Percentiles rank a stretch among this genome's conserved stretches.
Conservation (phyloP, 805 yeast species). For the Saturnispora sanitii region DNA sequence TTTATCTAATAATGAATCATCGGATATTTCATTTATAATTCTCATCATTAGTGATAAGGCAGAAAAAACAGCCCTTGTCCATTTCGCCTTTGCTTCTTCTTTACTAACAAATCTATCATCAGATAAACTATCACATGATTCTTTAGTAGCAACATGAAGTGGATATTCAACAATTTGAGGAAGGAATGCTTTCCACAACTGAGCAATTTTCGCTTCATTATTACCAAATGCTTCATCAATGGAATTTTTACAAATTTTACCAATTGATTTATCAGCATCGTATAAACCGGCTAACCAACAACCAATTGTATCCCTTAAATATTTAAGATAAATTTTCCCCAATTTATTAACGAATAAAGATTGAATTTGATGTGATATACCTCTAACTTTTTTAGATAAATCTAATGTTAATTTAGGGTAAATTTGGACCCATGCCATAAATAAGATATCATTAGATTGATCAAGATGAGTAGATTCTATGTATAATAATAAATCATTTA, state of each 20-base stretch:
- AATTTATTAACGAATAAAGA: conserved; percentile 39
- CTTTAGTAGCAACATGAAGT: conserved; percentile 42
- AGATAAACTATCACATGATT: conserved; percentile 53
- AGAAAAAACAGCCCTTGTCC: conserved; percentile 44
- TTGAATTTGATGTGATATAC: conserved; percentile 55
- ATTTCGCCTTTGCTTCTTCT: conserved; percentile 59
- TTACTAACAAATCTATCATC: conserved; percentile 62
- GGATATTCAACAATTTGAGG: conserved; percentile 47
- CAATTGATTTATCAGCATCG: conserved; percentile 59
- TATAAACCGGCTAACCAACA: conserved; percentile 61
- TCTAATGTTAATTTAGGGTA: conserved; percentile 75
- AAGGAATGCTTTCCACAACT: conserved; percentile 52
- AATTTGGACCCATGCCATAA: conserved; percentile 66
- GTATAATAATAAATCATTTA: conserved; percentile 39
- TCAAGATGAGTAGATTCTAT: conserved; percentile 21
- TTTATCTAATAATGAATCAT: conserved; percentile 17
- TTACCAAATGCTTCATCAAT: conserved; percentile 47
- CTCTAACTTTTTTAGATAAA: conserved; percentile 55
- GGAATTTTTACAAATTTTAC: conserved; percentile 37
- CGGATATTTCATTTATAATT: conserved; percentile 11
- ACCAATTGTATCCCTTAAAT: conserved; percentile 63
- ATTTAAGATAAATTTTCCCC: conserved; percentile 51
- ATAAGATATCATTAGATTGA: conserved; percentile 41
- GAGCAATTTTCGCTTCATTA: conserved; percentile 41
- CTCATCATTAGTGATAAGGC: conserved; percentile 38